Conservation (phyloP, 768 basidiomycete species). For the Gloeostereum incarnatum region DNA sequence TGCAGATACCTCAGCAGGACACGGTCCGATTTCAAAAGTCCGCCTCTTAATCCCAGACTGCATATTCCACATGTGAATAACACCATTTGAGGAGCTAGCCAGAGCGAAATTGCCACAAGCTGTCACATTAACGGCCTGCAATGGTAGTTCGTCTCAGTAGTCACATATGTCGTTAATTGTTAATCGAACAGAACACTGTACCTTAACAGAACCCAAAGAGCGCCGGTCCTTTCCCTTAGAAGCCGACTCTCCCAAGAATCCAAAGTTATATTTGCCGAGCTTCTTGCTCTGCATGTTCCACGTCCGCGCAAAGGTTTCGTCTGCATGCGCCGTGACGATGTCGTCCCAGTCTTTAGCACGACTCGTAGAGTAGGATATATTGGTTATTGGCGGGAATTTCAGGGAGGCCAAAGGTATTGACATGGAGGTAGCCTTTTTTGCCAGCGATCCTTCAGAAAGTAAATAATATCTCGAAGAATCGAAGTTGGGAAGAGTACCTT, state of each 20-base stretch:
- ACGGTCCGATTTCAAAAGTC: slow-evolving; percentile 59
- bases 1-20: slow-evolving; percentile 43
- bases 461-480: not conserved
- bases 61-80: slow-evolving; percentile 92
- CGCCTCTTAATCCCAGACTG: slow-evolving; percentile 87
- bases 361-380: slow-evolving; percentile 69
- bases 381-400: slow-evolving; percentile 75
- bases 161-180: not conserved
- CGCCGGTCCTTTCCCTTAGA: slow-evolving; percentile 34
- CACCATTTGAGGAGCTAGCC: slow-evolving; percentile 72
- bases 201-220: slow-evolving; percentile 62
- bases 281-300: slow-evolving; percentile 21
- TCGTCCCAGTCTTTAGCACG: slow-evolving; percentile 97
- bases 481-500: slow-evolving; percentile 43
- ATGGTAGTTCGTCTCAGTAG: slow-evolving; percentile 1
- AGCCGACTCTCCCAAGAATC: slow-evolving; percentile 40
- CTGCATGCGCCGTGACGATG: slow-evolving; percentile 81
- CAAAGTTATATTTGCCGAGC: slow-evolving; percentile 26
- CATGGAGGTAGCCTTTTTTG: slow-evolving; percentile 69
- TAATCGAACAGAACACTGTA: slow-evolving; percentile 16
- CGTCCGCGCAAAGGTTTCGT: slow-evolving; percentile 74
- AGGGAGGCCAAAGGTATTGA: slow-evolving; percentile 74
- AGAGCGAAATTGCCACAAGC: slow-evolving; percentile 96
- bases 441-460: slow-evolving; percentile 56
- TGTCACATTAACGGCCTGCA: slow-evolving; percentile 76